Evolutionary conservation across 768 basidiomycete genomes (phyloP).

Genomic region (Strobilomyces echinocephalus): DNA sequence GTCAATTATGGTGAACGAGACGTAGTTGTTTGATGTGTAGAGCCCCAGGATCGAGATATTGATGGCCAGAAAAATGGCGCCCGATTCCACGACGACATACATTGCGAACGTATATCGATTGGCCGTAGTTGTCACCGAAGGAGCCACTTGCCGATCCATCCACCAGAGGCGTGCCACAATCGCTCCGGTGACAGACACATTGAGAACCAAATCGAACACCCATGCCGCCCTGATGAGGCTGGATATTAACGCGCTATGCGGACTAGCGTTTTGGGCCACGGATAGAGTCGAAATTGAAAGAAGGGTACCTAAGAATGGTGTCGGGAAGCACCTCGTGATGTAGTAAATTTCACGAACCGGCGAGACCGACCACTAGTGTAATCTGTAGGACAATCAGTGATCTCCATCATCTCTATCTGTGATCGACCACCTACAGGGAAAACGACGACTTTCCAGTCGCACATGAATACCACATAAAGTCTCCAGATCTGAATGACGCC

Average conservation of each 20-base stretch:
- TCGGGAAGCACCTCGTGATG: not conserved
- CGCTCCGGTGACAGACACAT: not conserved
- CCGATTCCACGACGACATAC: not conserved
- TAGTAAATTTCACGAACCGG: not conserved
- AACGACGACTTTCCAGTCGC: not conserved
- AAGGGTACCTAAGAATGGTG: not conserved
- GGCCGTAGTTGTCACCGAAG: not conserved
- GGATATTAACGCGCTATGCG: not conserved
- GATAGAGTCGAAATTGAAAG: not conserved
- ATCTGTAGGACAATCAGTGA: not conserved
- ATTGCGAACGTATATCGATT: not conserved
- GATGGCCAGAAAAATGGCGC: not conserved
- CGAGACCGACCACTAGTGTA: not conserved
- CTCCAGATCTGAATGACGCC: constrained; percentile 2
- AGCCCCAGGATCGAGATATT: not conserved
- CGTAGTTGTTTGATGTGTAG: not conserved
- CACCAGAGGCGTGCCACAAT: not conserved
- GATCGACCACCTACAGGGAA: not conserved
- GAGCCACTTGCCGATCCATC: not conserved
- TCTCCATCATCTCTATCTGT: not conserved
- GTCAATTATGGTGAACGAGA: not conserved
- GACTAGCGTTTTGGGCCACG: not conserved
- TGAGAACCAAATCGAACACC: not conserved
- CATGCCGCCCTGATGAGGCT: not conserved
- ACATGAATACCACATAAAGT: constrained; percentile 1